Base-by-base conservation (phyloP, 768 basidiomycete genomes). In the Phallus indusiatus region DNA sequence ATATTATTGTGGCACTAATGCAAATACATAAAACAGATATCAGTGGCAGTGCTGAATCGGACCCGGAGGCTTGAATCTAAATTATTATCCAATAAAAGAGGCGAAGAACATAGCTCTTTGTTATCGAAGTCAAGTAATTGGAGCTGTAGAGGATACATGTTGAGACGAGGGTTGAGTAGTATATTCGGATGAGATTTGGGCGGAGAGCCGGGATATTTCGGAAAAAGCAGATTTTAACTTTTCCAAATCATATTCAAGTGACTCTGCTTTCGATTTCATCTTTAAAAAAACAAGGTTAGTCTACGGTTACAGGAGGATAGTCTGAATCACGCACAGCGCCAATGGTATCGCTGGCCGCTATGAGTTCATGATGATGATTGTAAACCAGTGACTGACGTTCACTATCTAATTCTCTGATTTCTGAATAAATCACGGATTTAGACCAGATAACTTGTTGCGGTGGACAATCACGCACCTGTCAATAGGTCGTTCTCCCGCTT, bases 331-430 rank as follows among this genome's bases (percentile, higher is more conserved):
- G 18, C 71, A 93, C 91, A 5, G 86, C 83, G 61, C 85, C 83
- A 63, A 96, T 95, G 9, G 94, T 95, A 65, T 93, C 90, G 60
- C 87, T 91, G 2, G 94, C 94, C 1, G 90, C 90, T 54, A 96
- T 94, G 18, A 96, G 84, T 64, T 96, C 94, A 60, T 94, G 91
- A 66, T 96, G 94, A 67, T 94, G 93, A 65, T 94, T 93, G 68
- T 96, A 96, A 11, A 96, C 93, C 48, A 96, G 76, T 9, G 88
- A 87, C 70, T 96, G 93, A 21, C 90, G 76, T 66, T 95, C 93
- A 66, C 86, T 83, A 59, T 95, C 91, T 14, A 96, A 73, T 62
- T 91, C 82, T 34, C 89, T 78, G 60, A 96, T 94, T 70, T 95
- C 94, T 93, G 61, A 1, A 49, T 16, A 35, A 18, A 46, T 24